These are phyloP conservation scores for Ocimum tenuiflorum DNA, from an alignment of 257 asterid species.

Conservation along the genomic window DNA sequence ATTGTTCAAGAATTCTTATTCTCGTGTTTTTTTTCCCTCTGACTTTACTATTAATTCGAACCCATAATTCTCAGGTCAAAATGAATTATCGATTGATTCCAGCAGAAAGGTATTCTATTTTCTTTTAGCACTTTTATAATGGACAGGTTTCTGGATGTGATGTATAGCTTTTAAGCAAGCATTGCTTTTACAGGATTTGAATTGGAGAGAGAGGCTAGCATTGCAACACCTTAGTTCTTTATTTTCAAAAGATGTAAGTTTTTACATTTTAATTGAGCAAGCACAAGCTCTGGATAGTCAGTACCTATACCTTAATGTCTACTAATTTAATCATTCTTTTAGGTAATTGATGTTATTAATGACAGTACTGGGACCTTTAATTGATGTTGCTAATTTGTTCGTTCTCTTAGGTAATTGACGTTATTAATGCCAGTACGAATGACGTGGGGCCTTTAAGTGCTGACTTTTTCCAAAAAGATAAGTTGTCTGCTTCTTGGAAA, in stretches of 20 bases:
- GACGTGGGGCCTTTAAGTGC: slow-evolving; percentile 70
- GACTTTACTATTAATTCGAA: neutral
- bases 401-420: slow-evolving; percentile 60
- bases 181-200: slow-evolving; percentile 38
- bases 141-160: slow-evolving; percentile 10
- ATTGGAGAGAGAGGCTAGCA: slow-evolving; percentile 71
- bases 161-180: slow-evolving; percentile 14
- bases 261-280: slow-evolving; percentile 1
- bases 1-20: neutral
- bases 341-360: slow-evolving; percentile 74
- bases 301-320: slow-evolving; percentile 8
- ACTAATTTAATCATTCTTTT: slow-evolving; percentile 20
- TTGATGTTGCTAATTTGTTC: slow-evolving; percentile 32
- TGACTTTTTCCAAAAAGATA: slow-evolving; percentile 54
- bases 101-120: slow-evolving; percentile 45
- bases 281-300: neutral
- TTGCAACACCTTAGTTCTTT: slow-evolving; percentile 53
- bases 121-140: slow-evolving; percentile 11
- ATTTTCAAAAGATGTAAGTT: slow-evolving; percentile 55
- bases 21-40: neutral
- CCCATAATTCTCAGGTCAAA: slow-evolving; percentile 39
- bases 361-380: slow-evolving; percentile 69
- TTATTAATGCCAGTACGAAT: slow-evolving; percentile 52
- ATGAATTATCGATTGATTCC: slow-evolving; percentile 25
- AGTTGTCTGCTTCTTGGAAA: slow-evolving; percentile 78